Base-by-base conservation (phyloP, 805 yeast genomes). In the Blastobotrys americana region DNA sequence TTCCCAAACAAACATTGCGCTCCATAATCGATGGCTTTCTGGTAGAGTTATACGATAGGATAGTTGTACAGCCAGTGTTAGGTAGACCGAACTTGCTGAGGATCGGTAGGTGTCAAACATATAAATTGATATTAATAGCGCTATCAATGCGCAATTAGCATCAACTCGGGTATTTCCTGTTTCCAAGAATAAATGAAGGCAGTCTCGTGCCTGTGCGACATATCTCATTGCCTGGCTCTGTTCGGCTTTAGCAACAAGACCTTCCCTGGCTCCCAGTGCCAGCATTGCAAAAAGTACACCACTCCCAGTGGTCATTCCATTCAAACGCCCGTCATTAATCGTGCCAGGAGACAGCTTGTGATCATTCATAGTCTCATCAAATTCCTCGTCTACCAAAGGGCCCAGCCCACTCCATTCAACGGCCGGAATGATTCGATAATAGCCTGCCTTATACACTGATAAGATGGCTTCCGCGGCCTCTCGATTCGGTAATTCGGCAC, bases 371-470 rank as follows among this genome's bases (percentile, higher is more conserved):
- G 42, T 41, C 16, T 43, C 41, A 6, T 43, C 36, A 35, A 57
- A 55, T 8, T 45, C 44, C 2, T 44, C 48, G 31, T 25, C 31
- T 8, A 25, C 31, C 31, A 25, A 13, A 13, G 13, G 13, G 31
- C 31, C 31, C 8, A 25, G 31, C 8, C 31, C 31, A 13, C 31
- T 25, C 61, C 61, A 57, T 37, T 55, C 57, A 15, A 56, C 44
- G 20, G 52, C 45, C 1, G 61, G 61, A 36, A 55, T 41, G 59
- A 58, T 57, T 10, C 46, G 47, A 37, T 57, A 59, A 44, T 52
- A 43, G 23, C 51, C 43, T 31, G 46, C 46, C 39, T 37, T 42
- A 37, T 55, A 57, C 22, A 40, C 42, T 15, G 44, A 42, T 28
- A 57, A 19, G 34, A 57, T 49, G 13, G 19, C 35, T 18, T 44